Base-by-base conservation (phyloP, 495 filamentous ascomycete species). In the Penicillium waksmanii region DNA sequence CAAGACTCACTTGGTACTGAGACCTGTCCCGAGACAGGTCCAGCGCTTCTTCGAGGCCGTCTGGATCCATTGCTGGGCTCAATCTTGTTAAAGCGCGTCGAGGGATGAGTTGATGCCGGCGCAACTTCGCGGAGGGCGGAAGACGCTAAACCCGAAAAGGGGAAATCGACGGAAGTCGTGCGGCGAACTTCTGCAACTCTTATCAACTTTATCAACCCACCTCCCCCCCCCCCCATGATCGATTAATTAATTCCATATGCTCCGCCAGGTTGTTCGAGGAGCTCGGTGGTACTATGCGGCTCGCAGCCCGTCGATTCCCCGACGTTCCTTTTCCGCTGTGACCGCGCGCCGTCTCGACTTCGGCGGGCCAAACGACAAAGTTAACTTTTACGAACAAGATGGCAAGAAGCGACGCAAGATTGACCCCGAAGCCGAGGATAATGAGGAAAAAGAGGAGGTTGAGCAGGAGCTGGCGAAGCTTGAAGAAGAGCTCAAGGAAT, bases 361-460 rank as follows among this genome's bases (percentile, higher is more conserved):
- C 62, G 76, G 71, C 66, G 77, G 74, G 44, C 75, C 73, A 6
- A 73, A 78, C 55, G 74, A 78, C 54, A 79, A 78, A 60, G 63
- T 80, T 47, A 73, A 51, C n/a, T 76, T 79, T 46, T 80, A 69
- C 58, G 77, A 80, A 65, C 76, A 79, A 54, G 67, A 74, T 38
- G 65, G 76, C 60, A 74, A 74, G 48, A 70, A 53, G 4, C 66
- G 67, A 57, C 69, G 73, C 58, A 62, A 67, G 65, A 60, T 84
- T 53, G 69, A 81, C 55, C 82, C 81, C 58, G 81, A 86, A 63
- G 74, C 81, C 34, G 78, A 87, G 63, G 80, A 82, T 51, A 59
- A 73, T 25, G 70, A 66, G 47, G 81, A 79, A 13, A 67, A 67
- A 36, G 71, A 79, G 51, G 76, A 75, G 33, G 55, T 83, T 21